Base-by-base conservation (phyloP, 192 early-diverging fungal genomes). In the Rhizoclosmatium globosum region DNA sequence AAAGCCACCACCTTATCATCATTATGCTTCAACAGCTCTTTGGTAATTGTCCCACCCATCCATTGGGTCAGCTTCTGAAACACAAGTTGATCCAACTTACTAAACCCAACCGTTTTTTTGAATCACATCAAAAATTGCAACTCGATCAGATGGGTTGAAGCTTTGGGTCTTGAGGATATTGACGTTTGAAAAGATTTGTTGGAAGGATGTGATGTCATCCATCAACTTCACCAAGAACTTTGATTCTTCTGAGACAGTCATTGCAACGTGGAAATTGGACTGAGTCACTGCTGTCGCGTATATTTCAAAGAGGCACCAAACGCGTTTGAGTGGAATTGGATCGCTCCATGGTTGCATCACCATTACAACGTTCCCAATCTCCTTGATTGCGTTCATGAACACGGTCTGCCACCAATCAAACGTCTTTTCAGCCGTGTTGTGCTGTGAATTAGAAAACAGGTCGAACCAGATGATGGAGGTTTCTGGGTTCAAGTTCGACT, bases 271-370 rank as follows among this genome's bases (percentile, higher is more conserved):
- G 56, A 78, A 78, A 46, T 42, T 78, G 47, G 67, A 70, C 11
- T 41, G 42, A 42, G 77, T 70, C 38, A 31, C 47, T 19, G 41
- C 7, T 41, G 50, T 56, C 13, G 71, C 19, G 48, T 80, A 82
- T 2, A 82, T 9, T 56, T 82, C 82, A 56, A 76, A 82, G 39
- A 82, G 62, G 47, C 79, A 81, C 79, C 79, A 81, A 2, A 67
- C n/a, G 9, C 79, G 31, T 21, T 19, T 78, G 39, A 81, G 53
- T 19, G 78, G 50, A 43, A 47, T 11, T 9, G 65, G 78, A 41
- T 81, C 71, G 47, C 72, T 39, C 79, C 79, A 81, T 42, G 67
- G 68, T 6, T 7, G 3, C 61, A 81, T 6, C 38, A 81, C 64
- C 78, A 81, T 47, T 1, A 81, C 50, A 15, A 81, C 79, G 44